These are phyloP conservation scores for Helianthus tuberosus DNA, from an alignment of 129 eudicot genomes.

Conservation along the genomic window DNA sequence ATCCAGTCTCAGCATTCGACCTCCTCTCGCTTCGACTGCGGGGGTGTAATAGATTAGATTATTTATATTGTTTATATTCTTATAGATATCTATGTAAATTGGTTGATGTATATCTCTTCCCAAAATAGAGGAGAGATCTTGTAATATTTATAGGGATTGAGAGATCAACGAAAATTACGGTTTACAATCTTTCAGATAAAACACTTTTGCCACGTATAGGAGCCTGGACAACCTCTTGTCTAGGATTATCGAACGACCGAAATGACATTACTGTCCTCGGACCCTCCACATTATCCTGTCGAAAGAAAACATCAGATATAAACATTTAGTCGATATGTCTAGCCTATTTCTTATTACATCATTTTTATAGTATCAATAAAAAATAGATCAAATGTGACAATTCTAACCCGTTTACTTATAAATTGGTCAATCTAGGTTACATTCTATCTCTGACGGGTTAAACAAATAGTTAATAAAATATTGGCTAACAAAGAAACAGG, in stretches of 20 bases:
- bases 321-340: background rate
- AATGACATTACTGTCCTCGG: slow-evolving; percentile 62
- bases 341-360: background rate
- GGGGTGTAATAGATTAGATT: too few species aligned
- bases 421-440: background rate
- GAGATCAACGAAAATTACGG: too few species aligned
- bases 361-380: background rate
- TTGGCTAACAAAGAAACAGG: background rate
- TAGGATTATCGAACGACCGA: slow-evolving; percentile 63
- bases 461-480: background rate
- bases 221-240: slow-evolving; percentile 42
- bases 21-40: too few species aligned
- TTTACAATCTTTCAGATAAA: too few species aligned
- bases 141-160: too few species aligned
- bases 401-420: background rate
- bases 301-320: slow-evolving; percentile 3
- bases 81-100: too few species aligned
- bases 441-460: background rate
- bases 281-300: slow-evolving; percentile 62
- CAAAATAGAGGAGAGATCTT: too few species aligned
- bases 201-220: slow-evolving; percentile 84
- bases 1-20: too few species aligned
- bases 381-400: slow-evolving; percentile 4
- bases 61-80: too few species aligned
- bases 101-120: too few species aligned